A percentile compares a stretch with the other conserved stretches of the same genome.
phyloP scores from a whole-genome alignment of 768 basidiomycete genomes.

The Pisolithus marmoratus region DNA sequence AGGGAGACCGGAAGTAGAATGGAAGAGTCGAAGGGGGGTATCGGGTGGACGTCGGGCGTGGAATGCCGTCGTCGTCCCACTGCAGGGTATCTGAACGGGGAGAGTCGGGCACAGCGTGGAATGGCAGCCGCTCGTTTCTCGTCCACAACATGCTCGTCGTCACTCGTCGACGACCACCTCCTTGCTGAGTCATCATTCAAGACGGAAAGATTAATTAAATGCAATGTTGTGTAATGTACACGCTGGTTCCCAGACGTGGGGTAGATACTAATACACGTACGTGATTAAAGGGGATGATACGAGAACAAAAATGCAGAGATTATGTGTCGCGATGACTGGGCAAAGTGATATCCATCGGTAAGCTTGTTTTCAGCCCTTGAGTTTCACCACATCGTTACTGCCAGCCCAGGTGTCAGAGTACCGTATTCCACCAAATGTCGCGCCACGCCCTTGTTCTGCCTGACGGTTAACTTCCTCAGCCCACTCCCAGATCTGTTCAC shows the following conservation, averaged over 20 bases:
- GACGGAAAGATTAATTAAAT: background rate
- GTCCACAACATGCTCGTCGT: slow-evolving; percentile 29
- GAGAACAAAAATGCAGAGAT: background rate
- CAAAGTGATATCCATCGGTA: background rate
- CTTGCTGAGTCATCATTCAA: background rate
- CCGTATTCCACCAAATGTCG: background rate
- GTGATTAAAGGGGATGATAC: background rate
- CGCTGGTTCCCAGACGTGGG: background rate
- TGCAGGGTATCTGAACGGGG: slow-evolving; percentile 10
- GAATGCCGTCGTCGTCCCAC: background rate
- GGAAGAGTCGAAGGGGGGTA: slow-evolving; percentile 6
- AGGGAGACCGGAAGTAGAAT: background rate
- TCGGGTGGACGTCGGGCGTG: slow-evolving; percentile 14
- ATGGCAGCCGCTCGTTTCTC: slow-evolving; percentile 45
- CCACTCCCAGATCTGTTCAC: slow-evolving; percentile 19
- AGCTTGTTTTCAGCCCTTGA: background rate
- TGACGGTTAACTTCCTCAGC: slow-evolving; percentile 18
- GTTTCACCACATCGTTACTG: background rate
- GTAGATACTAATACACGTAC: background rate
- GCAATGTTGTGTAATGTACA: background rate
- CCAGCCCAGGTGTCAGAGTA: background rate
- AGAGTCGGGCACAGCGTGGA: slow-evolving; percentile 37
- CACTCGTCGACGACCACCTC: background rate
- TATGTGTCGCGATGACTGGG: background rate
- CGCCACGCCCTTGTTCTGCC: slow-evolving; percentile 14